Evolutionary conservation across 768 basidiomycete species (phyloP).

Genomic region (Lenzites betulinus): DNA sequence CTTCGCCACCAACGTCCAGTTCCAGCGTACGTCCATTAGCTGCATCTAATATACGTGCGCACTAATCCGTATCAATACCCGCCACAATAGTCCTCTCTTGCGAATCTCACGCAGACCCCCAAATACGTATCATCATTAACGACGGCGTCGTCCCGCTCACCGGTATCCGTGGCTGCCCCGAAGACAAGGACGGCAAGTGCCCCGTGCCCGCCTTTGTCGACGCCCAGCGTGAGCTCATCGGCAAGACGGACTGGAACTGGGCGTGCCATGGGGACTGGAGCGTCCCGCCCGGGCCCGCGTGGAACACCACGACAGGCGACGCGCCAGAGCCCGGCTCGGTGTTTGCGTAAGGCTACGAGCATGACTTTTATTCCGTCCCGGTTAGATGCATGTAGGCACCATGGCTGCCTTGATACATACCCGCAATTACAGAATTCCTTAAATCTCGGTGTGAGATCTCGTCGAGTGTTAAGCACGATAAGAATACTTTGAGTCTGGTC

Average conservation of each 20-base stretch:
- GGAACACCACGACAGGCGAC: slow-evolving; percentile 77
- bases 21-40: slow-evolving; percentile 63
- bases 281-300: slow-evolving; percentile 62
- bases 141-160: slow-evolving; percentile 85
- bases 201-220: slow-evolving; percentile 69
- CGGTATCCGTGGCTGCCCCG: slow-evolving; percentile 71
- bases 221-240: slow-evolving; percentile 67
- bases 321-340: slow-evolving; percentile 41
- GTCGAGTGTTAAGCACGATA: no score
- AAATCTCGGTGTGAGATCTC: neutral
- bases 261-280: slow-evolving; percentile 80
- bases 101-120: slow-evolving; percentile 37
- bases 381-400: no score
- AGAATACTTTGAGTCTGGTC: no score
- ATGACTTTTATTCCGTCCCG: no score
- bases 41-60: no score
- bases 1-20: slow-evolving; percentile 86
- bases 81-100: slow-evolving; percentile 32
- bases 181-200: slow-evolving; percentile 78
- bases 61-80: no score
- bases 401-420: no score
- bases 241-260: slow-evolving; percentile 68
- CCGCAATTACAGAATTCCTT: no score
- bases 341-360: neutral
- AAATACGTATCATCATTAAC: slow-evolving; percentile 86